phyloP scores from a whole-genome alignment of 1,284 basidiomycete genomes.

The Leccinum griseonigrum region DNA sequence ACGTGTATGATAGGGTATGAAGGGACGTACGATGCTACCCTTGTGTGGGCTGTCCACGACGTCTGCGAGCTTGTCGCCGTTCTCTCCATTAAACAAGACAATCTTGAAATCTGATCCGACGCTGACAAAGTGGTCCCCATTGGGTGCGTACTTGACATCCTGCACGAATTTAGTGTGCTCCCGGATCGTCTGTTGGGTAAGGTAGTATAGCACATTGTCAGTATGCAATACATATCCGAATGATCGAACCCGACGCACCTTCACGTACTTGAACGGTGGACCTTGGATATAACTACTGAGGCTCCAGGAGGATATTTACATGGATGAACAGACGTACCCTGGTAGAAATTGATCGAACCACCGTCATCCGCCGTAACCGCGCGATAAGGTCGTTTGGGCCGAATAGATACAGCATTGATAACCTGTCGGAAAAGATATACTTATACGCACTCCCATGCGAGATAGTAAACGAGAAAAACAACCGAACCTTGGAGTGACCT shows the following conservation, averaged over 20 bases:
- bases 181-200: slow-evolving; percentile 61
- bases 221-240: neutral
- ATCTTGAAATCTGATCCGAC: slow-evolving; percentile 91
- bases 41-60: slow-evolving; percentile 65
- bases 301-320: neutral
- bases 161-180: slow-evolving; percentile 95
- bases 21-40: slow-evolving; percentile 68
- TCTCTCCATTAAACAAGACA: slow-evolving; percentile 91
- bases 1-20: neutral
- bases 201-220: neutral
- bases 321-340: slow-evolving; percentile 44
- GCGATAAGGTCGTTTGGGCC: slow-evolving; percentile 87
- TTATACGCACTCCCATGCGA: neutral
- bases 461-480: neutral
- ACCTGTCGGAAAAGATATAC: slow-evolving; percentile 40
- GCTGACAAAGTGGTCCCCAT: slow-evolving; percentile 83
- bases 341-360: slow-evolving; percentile 76
- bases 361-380: slow-evolving; percentile 91
- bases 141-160: slow-evolving; percentile 82
- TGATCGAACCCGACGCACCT: slow-evolving; percentile 42
- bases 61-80: slow-evolving; percentile 76
- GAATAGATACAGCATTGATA: slow-evolving; percentile 90
- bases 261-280: slow-evolving; percentile 88
- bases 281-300: slow-evolving; percentile 40
- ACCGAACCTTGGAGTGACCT: slow-evolving; percentile 83